Conservation (phyloP, 352 stramenopile species). For the Globisporangium orthogonon region DNA sequence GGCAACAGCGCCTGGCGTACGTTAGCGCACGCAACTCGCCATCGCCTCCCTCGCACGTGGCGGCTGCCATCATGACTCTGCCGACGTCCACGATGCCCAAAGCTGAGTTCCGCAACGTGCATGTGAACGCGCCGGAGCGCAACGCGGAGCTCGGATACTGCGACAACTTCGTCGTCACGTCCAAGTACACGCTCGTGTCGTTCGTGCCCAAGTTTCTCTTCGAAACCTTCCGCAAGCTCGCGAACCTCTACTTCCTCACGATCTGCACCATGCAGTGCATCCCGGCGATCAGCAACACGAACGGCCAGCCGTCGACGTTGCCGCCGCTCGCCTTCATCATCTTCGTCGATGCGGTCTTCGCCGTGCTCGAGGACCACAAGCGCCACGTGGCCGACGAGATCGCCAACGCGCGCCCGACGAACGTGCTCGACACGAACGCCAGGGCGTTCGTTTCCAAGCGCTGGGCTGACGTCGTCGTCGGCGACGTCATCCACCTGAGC, state of each 20-base stretch:
- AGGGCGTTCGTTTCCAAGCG: slow-evolving; percentile 43
- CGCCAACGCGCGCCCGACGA: slow-evolving; percentile 68
- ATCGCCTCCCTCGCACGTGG: too few species aligned
- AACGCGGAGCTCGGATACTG: slow-evolving; percentile 63
- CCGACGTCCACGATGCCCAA: neutral
- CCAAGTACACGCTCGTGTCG: slow-evolving; percentile 86
- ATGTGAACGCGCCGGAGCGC: slow-evolving; percentile 44
- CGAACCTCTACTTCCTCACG: slow-evolving; percentile 92
- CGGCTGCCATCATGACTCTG: neutral
- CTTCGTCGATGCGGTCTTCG: slow-evolving; percentile 84
- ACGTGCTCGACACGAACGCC: slow-evolving; percentile 41
- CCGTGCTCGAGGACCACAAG: slow-evolving; percentile 84
- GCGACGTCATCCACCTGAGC: slow-evolving; percentile 70
- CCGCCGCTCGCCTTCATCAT: slow-evolving; percentile 89
- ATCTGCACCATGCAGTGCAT: slow-evolving; percentile 87
- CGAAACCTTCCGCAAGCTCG: slow-evolving; percentile 87
- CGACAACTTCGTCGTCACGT: slow-evolving; percentile 89
- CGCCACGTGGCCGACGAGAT: slow-evolving; percentile 77
- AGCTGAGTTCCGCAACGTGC: slow-evolving; percentile 48
- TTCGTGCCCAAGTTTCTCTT: slow-evolving; percentile 91
- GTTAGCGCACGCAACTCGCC: too few species aligned
- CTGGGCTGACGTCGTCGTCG: slow-evolving; percentile 84
- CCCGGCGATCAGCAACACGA: slow-evolving; percentile 88
- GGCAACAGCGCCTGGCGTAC: too few species aligned
- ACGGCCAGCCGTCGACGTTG: slow-evolving; percentile 81